Conservation (phyloP, 2,329 filamentous ascomycete species). For the Graphilbum ipis-grandicollis region DNA sequence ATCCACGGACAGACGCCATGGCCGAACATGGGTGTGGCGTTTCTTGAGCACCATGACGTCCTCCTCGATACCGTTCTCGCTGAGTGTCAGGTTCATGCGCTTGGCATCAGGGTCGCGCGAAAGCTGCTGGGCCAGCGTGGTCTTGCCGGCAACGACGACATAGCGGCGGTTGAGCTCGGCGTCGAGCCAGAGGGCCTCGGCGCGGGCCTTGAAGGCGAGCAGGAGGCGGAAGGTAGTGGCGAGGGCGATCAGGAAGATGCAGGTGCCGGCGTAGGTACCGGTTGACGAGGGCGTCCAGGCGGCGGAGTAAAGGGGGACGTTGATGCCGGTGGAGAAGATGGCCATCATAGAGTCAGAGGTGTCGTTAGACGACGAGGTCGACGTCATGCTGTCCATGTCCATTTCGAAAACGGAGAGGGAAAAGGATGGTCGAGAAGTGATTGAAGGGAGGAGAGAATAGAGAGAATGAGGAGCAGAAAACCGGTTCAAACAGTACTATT, state of each 20-base stretch:
- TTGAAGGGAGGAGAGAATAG: neutral
- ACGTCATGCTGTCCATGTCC: slow-evolving; percentile 6
- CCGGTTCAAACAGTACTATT: too few relatives aligned
- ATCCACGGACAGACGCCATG: slow-evolving; percentile 72
- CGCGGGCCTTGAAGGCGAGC: slow-evolving; percentile 52
- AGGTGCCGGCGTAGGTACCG: slow-evolving; percentile 70
- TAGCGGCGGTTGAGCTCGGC: slow-evolving; percentile 59
- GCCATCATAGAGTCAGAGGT: slow-evolving; percentile 9
- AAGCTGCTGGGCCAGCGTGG: slow-evolving; percentile 39
- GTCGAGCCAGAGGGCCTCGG: slow-evolving; percentile 48
- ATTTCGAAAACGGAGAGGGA: neutral
- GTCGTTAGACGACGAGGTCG: slow-evolving; percentile 3
- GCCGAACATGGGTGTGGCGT: slow-evolving; percentile 32
- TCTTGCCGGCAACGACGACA: slow-evolving; percentile 51
- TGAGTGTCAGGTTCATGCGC: slow-evolving; percentile 40
- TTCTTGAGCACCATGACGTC: slow-evolving; percentile 56
- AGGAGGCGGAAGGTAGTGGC: slow-evolving; percentile 52
- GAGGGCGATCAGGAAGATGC: slow-evolving; percentile 76
- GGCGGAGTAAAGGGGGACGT: slow-evolving; percentile 37
- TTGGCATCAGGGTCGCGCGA: slow-evolving; percentile 43
- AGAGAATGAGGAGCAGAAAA: neutral
- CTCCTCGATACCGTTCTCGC: slow-evolving; percentile 66
- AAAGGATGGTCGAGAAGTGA: neutral
- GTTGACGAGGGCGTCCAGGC: slow-evolving; percentile 56
- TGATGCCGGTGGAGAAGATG: slow-evolving; percentile 38